Conservation (phyloP, 1,139 yeast genomes). For the Debaryomyces nepalensis region DNA sequence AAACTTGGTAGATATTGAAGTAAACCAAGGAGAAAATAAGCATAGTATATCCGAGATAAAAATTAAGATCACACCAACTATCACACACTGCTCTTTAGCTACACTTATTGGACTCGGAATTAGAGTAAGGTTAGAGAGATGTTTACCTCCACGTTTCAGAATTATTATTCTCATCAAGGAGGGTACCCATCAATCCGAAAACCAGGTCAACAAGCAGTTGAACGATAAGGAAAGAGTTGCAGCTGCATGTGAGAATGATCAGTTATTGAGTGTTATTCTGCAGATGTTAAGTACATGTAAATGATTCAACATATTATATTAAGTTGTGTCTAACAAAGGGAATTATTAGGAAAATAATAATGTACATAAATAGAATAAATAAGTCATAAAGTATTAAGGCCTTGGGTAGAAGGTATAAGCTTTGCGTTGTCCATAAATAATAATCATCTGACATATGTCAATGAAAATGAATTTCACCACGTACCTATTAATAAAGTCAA, state of each 20-base stretch:
- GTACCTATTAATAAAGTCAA: conserved; percentile 44
- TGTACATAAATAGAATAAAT: conserved; percentile 19
- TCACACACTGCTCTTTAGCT: conserved; percentile 95
- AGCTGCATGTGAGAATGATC: conserved; percentile 98
- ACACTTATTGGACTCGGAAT: conserved; percentile 95
- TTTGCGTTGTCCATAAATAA: conserved; percentile 38
- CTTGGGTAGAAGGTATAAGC: conserved; percentile 16
- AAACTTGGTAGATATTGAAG: conserved; percentile 76
- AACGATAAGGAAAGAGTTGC: conserved; percentile 98
- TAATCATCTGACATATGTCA: conserved; percentile 44
- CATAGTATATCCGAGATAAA: conserved; percentile 71
- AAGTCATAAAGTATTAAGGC: conserved; percentile 3
- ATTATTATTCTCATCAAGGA: conserved; percentile 80
- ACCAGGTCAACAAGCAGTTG: conserved; percentile 93
- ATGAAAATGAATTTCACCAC: conserved; percentile 45
- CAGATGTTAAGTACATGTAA: conserved; percentile 88
- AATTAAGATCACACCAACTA: conserved; percentile 93
- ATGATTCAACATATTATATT: conserved; percentile 20
- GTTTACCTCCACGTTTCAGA: conserved; percentile 84
- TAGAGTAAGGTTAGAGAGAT: conserved; percentile 86
- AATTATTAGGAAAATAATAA: conserved; percentile 8
- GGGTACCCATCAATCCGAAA: conserved; percentile 95
- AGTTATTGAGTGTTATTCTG: conserved; percentile 81
- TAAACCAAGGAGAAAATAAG: conserved; percentile 56
- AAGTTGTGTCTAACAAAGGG: no score